Base-by-base conservation (phyloP, 2,329 filamentous ascomycete genomes). In the Talaromyces piceae region DNA sequence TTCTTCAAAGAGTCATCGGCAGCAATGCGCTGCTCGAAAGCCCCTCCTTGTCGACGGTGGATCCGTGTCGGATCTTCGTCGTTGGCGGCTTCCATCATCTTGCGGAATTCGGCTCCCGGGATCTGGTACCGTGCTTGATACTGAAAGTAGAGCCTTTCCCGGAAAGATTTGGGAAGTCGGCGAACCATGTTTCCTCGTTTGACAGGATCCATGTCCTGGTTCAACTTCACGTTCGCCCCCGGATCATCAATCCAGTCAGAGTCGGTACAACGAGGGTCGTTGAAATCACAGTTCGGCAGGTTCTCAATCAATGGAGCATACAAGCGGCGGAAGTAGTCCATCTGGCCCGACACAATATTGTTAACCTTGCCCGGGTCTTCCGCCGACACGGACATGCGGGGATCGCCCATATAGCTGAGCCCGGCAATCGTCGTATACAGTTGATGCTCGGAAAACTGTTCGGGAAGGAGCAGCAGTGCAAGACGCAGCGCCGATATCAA, bases 121-220 rank as follows among this genome's bases (percentile, higher is more conserved):
- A 98, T 93, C 51, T 81, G 79, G 62, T 91, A 94, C 63, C 95
- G 91, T 65, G 86, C 84, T 67, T 95, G 91, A 68, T 96, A 98
- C 62, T 91, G 84, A 68, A 95, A 95, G 72, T 98, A 98, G 0
- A 98, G 75, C 53, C 89, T 91, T 49, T 87, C 82, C 31, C 93
- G 82, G 77, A 98, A 97, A 5, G 83, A 78, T 61, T 86, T 86
- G 3, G 93, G 93, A 9, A 98, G 75, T 11, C 93, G 85, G 4
- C 93, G 83, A 8, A 98, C 91, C 88, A 98, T 98, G 69, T 98
- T 98, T 16, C 88, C 89, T 52, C 93, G 84, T 63, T 87, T 90
- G 52, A 88, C 73, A 0, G 91, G 88, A 61, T 95, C 88, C 90
- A 97, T 94, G 62, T 97, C 90, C 69, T 98, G 93, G 39, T 79